phyloP scores from a whole-genome alignment of 2,329 filamentous ascomycete species.

The Aspergillus viridinutans region DNA sequence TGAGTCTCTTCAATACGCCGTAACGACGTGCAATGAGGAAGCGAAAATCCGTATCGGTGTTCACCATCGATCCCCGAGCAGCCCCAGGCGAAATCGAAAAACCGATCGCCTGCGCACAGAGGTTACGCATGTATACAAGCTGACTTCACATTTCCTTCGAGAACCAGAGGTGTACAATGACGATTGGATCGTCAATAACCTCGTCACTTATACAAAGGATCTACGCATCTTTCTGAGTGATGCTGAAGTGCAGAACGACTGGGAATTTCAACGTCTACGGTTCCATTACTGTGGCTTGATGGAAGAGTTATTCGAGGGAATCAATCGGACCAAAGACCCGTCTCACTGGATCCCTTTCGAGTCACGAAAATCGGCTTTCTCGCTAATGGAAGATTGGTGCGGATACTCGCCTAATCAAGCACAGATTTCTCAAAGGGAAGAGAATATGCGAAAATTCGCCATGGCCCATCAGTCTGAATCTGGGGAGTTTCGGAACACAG shows the following conservation, averaged over 20 bases:
- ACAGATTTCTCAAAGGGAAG: slow-evolving; percentile 76
- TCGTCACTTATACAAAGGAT: slow-evolving; percentile 86
- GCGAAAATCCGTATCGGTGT: slow-evolving; percentile 70
- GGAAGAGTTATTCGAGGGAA: slow-evolving; percentile 87
- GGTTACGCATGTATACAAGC: slow-evolving; percentile 91
- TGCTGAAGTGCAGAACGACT: slow-evolving; percentile 87
- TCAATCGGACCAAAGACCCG: slow-evolving; percentile 78
- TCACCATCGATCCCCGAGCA: slow-evolving; percentile 81
- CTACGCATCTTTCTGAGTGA: slow-evolving; percentile 93
- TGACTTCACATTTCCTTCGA: slow-evolving; percentile 85
- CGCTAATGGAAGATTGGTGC: slow-evolving; percentile 98
- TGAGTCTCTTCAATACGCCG: slow-evolving; percentile 83
- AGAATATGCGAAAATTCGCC: slow-evolving; percentile 79
- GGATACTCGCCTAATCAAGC: slow-evolving; percentile 89
- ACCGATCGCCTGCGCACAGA: slow-evolving; percentile 88
- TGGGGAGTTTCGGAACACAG: slow-evolving; percentile 71
- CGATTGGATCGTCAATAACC: slow-evolving; percentile 84
- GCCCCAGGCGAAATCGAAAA: slow-evolving; percentile 72
- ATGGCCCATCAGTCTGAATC: slow-evolving; percentile 71
- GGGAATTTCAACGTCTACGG: slow-evolving; percentile 86
- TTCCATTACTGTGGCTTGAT: slow-evolving; percentile 92
- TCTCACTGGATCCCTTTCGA: slow-evolving; percentile 97
- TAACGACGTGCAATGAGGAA: slow-evolving; percentile 81
- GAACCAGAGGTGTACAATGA: slow-evolving; percentile 74
- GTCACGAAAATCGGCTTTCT: slow-evolving; percentile 88